phyloP scores from a whole-genome alignment of 257 asterid genomes.

The Gardenia jasminoides region DNA sequence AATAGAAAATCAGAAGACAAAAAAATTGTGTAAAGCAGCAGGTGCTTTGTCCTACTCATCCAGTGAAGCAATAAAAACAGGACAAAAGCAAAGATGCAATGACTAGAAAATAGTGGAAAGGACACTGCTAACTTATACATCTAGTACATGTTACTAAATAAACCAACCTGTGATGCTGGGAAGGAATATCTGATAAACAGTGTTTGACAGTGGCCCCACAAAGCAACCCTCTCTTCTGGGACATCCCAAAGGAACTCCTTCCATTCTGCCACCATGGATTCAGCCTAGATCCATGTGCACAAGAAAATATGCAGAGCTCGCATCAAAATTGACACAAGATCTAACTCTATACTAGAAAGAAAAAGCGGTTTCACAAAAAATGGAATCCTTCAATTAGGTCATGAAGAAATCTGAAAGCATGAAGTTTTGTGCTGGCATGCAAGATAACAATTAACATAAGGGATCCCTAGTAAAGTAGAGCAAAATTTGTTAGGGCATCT shows the following conservation, averaged over 20 bases:
- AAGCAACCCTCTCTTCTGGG: slow-evolving; percentile 94
- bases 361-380: neutral
- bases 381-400: neutral
- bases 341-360: neutral
- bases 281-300: slow-evolving; percentile 61
- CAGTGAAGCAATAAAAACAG: neutral
- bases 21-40: slow-evolving; percentile 11
- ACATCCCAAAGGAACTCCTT: slow-evolving; percentile 98
- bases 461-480: neutral
- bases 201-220: slow-evolving; percentile 97
- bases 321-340: slow-evolving; percentile 1
- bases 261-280: slow-evolving; percentile 98
- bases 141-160: slow-evolving; percentile 1
- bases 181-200: slow-evolving; percentile 83
- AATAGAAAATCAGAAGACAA: slow-evolving; percentile 17
- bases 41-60: no score
- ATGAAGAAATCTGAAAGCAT: neutral
- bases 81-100: no score
- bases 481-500: neutral
- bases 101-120: neutral
- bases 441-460: neutral
- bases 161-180: slow-evolving; percentile 77
- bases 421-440: neutral
- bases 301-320: slow-evolving; percentile 26
- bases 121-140: neutral